Percentiles rank a stretch among this genome's conserved stretches.
phyloP scores from a whole-genome alignment of 805 yeast species.

The Lachancea waltii region DNA sequence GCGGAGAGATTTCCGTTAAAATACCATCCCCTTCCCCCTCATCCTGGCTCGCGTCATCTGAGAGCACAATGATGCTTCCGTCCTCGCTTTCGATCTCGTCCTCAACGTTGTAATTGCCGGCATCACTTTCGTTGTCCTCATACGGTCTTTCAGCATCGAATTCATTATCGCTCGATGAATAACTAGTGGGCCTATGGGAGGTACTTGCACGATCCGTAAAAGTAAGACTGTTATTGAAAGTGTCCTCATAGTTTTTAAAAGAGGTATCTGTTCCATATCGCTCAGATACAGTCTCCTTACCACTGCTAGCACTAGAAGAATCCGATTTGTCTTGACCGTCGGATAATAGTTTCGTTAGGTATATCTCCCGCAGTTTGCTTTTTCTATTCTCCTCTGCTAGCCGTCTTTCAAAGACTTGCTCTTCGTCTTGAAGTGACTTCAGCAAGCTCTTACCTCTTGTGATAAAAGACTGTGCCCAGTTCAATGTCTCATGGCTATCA shows the following conservation, averaged over 20 bases:
- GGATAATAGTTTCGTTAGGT: no score
- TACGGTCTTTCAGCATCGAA: background rate
- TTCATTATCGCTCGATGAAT: background rate
- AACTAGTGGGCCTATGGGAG: background rate
- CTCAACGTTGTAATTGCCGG: background rate
- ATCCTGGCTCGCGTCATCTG: background rate
- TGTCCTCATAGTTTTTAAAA: conserved; percentile 16
- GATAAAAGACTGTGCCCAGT: conserved; percentile 22
- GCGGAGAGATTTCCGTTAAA: no score
- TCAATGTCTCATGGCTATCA: conserved; percentile 10
- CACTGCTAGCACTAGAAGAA: no score
- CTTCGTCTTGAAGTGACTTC: conserved; percentile 13
- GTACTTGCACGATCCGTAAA: conserved; percentile 5
- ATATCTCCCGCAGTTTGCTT: conserved; percentile 1
- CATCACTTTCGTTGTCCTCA: background rate
- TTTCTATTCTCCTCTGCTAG: conserved; percentile 10
- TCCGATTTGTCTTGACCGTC: no score
- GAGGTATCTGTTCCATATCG: conserved; percentile 20
- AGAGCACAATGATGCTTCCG: background rate
- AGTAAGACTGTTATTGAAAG: conserved; percentile 14
- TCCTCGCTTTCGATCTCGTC: background rate
- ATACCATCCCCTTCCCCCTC: background rate
- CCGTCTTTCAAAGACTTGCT: conserved; percentile 10
- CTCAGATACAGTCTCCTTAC: conserved; percentile 3
- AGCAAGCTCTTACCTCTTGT: conserved; percentile 21